These are phyloP conservation scores for grape (Vitis vinifera) DNA, from an alignment of 164 flowering plant genomes.

Conservation along the genomic window DNA sequence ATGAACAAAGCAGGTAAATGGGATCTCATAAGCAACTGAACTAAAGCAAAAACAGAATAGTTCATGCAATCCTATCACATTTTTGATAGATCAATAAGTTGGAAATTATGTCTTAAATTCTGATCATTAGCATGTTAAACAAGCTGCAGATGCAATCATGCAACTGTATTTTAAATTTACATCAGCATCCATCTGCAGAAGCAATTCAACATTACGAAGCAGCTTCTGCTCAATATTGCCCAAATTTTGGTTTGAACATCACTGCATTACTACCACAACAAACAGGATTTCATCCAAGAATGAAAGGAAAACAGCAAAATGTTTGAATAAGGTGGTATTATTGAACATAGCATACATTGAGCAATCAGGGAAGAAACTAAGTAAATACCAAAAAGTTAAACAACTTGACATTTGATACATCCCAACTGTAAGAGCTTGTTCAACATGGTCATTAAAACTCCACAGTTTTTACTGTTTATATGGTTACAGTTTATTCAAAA, in stretches of 20 bases:
- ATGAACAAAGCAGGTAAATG: neutral
- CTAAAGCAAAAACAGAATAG: neutral
- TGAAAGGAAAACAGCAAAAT: neutral
- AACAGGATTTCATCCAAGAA: neutral
- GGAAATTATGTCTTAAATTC: neutral
- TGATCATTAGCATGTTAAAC: neutral
- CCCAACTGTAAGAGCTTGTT: conserved; percentile 5
- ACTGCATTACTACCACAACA: neutral
- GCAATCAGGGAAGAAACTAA: neutral
- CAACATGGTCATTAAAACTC: conserved; percentile 7
- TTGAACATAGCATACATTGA: neutral
- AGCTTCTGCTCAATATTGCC: neutral
- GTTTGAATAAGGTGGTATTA: neutral
- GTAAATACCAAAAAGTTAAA: neutral
- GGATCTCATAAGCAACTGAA: neutral
- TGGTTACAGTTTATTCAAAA: conserved; percentile 20
- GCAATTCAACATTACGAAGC: neutral
- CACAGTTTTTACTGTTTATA: neutral
- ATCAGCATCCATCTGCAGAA: neutral
- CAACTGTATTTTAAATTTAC: neutral
- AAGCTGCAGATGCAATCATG: neutral
- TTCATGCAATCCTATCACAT: neutral
- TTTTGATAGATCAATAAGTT: neutral
- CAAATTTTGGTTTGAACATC: neutral
- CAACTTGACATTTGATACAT: neutral